These are phyloP conservation scores for Coemansia sp. DNA, from an alignment of 192 early-diverging fungal genomes.

Conservation along the genomic window DNA sequence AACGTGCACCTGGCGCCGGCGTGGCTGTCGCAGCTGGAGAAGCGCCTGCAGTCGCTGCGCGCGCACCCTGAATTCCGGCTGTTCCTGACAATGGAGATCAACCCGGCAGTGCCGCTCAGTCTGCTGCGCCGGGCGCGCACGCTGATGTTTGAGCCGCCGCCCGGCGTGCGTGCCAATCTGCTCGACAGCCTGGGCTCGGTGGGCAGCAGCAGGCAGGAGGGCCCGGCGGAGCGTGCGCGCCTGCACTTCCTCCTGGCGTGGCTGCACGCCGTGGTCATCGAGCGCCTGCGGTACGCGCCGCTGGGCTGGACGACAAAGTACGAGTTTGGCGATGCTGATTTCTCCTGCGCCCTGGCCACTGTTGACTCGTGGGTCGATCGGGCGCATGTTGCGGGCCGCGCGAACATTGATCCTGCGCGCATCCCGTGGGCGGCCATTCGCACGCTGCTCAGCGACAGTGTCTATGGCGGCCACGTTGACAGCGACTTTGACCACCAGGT, in stretches of 20 bases:
- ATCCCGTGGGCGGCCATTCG: constrained; percentile 97
- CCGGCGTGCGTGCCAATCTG: constrained; percentile 94
- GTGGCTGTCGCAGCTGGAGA: constrained; percentile 97
- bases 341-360: constrained; percentile 85
- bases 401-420: constrained; percentile 90
- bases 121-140: constrained; percentile 88
- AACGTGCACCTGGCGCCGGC: constrained; percentile 96
- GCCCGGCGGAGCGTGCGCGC: constrained; percentile 83
- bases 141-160: constrained; percentile 94
- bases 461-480: constrained; percentile 98
- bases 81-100: constrained; percentile 98
- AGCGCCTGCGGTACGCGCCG: constrained; percentile 96
- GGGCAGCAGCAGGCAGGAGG: constrained; percentile 21
- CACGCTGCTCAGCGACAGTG: constrained; percentile 80
- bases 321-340: constrained; percentile 99
- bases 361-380: constrained; percentile 93
- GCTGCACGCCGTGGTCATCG: constrained; percentile 94
- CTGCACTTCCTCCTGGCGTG: constrained; percentile 96
- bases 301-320: constrained; percentile 98
- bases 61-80: constrained; percentile 86
- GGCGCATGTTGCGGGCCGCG: constrained; percentile 68
- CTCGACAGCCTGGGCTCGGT: constrained; percentile 79
- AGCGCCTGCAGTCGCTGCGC: constrained; percentile 87
- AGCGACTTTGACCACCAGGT: constrained; percentile 87
- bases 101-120: constrained; percentile 94